Evolutionary conservation across 148 eudicot species (phyloP), one percentile per base, ranked within the genome.

Genomic region (Rhododendron williamsianum): DNA sequence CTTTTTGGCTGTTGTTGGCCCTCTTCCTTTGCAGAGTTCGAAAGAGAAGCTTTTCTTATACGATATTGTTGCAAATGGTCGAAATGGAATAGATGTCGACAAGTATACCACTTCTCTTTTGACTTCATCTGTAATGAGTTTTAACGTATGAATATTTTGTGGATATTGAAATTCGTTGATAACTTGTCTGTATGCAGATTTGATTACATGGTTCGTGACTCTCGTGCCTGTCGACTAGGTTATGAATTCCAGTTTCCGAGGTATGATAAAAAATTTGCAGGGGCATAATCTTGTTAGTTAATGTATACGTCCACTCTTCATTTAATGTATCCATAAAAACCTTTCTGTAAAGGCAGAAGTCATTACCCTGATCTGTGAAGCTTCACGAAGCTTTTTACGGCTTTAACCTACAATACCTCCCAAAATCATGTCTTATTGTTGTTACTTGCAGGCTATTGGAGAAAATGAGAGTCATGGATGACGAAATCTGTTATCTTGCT

Each of bases 51-150:
- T 90, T 6, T 93, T 92, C 89, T 89, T 93, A 60, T 92, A 91
- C 84, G 96, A 93, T 86, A 91, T 93, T 84, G 96, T 93, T 81
- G 96, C 96, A 79, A 92, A 93, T 90, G 96, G 96, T 83, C 89
- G 94, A 80, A 93, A 86, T 80, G 93, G 93, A 77, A 90, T 93
- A 27, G 96, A 93, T 82, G 96, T 93, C 25, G 96, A 93, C 91
- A 93, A 93, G 96, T 93, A 91, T 81, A 45, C 33, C 46, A 38
- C 84, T 15, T 63, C 45, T 48, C 56, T 80, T 30, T 79, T 78
- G 46, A 30, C 82, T 84, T 87, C 82, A 48, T 54, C 58, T 81
- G 23, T 41, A 33, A 35, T 41, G 9, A 56, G 27, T 46, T 80
- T 73, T 52, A n/a, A 54, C 60, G 15, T 49, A 9, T 60, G 48